Conservation (phyloP, 805 yeast species). For the Nakazawaea sp. region DNA sequence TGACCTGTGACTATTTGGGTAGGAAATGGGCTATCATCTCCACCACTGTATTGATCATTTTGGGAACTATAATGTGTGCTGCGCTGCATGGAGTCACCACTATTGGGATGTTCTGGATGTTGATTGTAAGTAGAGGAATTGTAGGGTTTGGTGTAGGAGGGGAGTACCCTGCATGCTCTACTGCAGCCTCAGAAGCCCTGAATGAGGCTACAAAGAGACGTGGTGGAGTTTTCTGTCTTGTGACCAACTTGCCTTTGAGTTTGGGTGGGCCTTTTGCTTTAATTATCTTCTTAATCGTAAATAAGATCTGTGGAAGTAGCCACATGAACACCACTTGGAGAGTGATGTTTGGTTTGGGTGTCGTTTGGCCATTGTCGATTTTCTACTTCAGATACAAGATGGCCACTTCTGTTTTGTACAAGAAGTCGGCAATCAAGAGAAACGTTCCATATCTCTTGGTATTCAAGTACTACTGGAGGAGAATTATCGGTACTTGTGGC, state of each 20-base stretch:
- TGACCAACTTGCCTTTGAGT: slow-evolving; percentile 67
- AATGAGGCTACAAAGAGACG: slow-evolving; percentile 55
- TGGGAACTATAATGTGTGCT: slow-evolving; percentile 62
- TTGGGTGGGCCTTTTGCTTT: slow-evolving; percentile 78
- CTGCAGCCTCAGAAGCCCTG: slow-evolving; percentile 67
- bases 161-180: slow-evolving; percentile 65
- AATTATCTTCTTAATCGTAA: slow-evolving; percentile 60
- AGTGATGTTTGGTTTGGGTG: slow-evolving; percentile 58
- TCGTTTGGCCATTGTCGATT: slow-evolving; percentile 63
- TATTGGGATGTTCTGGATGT: slow-evolving; percentile 69
- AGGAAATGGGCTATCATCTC: slow-evolving; percentile 65
- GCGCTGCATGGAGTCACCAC: slow-evolving; percentile 58
- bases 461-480: slow-evolving; percentile 59
- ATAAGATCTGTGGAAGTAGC: slow-evolving; percentile 42
- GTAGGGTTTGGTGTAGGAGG: slow-evolving; percentile 79
- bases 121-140: slow-evolving; percentile 65
- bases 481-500: slow-evolving; percentile 63
- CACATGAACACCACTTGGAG: slow-evolving; percentile 58
- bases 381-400: slow-evolving; percentile 67
- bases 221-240: slow-evolving; percentile 59
- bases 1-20: slow-evolving; percentile 59
- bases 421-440: slow-evolving; percentile 54
- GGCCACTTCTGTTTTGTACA: slow-evolving; percentile 60
- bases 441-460: slow-evolving; percentile 54
- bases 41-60: slow-evolving; percentile 53